Base-by-base conservation (phyloP, 2,329 filamentous ascomycete species). In the Neonectria hederae region DNA sequence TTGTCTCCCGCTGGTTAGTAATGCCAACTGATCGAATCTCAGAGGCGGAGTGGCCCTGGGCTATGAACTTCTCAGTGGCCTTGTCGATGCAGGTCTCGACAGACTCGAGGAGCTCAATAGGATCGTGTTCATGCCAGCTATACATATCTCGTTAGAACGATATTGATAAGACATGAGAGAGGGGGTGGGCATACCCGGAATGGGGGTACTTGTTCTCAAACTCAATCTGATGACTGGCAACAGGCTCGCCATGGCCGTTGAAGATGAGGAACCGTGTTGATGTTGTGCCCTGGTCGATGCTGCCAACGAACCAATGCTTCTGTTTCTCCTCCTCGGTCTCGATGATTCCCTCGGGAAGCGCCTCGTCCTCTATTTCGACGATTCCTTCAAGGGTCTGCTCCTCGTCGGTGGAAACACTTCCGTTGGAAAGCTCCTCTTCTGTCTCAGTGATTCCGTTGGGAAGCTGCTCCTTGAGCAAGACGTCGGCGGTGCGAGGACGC, bases 41-140 rank as follows among this genome's bases (percentile, higher is more conserved):
- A 57, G 85, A 84, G 64, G 86, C 83, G 26, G 85, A 83, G 79
- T 93, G 86, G 65, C 93, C 93, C 61, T 88, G 81, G n/a, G 86
- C 83, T 54, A 87, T 80, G 79, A 97, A 97, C 45, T 90, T 82
- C 74, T 89, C 86, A 63, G 90, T 87, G 0, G 92, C 92, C 67
- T 88, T 87, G 70, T 93, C 90, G 70, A 97, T 94, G 79, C 94
- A 97, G 66, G 85, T 85, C 74, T 93, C 87, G 32, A 95, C 92
- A 1, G 92, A 91, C 58, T 83, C 81, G 49, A 97, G 83, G 58
- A 97, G 87, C 75, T 93, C 92, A 54, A 87, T 81, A 5, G 94
- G 92, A 73, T 97, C 90, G 76, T 97, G 93, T 77, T 97, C 94
- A 78, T 97, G 92, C 93, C 92, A 97, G 78, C 92, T 95, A 74